A percentile compares a stretch with the other conserved stretches of the same genome.
Conservation (phyloP, 1,284 basidiomycete species). For the Heliocybe sulcata region DNA sequence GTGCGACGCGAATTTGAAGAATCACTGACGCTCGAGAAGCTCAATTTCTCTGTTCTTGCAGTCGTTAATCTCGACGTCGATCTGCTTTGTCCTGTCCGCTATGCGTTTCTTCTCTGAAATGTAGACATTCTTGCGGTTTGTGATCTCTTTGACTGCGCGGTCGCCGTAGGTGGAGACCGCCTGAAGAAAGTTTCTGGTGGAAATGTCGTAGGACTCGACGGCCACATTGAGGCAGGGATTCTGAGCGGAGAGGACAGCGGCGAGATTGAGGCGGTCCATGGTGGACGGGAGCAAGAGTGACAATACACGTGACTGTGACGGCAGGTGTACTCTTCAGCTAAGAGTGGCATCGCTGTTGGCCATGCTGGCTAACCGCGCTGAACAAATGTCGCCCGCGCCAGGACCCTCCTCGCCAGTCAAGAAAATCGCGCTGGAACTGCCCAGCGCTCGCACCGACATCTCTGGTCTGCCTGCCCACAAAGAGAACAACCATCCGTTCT, state of each 20-base stretch:
- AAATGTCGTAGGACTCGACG: conserved; percentile 53
- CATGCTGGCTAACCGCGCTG: background rate
- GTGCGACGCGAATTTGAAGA: no score
- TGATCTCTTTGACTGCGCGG: conserved; percentile 53
- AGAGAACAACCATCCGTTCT: conserved; percentile 6
- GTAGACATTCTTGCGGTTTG: conserved; percentile 49
- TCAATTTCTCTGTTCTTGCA: conserved; percentile 72
- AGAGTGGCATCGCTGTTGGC: no score
- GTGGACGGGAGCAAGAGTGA: no score
- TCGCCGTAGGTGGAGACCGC: conserved; percentile 64
- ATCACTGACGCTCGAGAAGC: conserved; percentile 50
- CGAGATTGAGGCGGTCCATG: conserved; percentile 57
- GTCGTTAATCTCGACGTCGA: conserved; percentile 59
- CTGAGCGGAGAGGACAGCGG: conserved; percentile 42
- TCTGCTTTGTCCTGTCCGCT: conserved; percentile 44
- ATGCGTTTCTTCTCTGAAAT: conserved; percentile 51
- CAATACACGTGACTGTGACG: background rate
- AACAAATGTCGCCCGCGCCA: background rate
- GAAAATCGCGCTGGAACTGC: background rate
- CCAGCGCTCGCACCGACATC: background rate
- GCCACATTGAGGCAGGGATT: conserved; percentile 60
- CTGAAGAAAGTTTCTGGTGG: conserved; percentile 62
- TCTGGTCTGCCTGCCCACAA: conserved; percentile 1
- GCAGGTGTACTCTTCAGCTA: no score
- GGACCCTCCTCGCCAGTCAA: background rate